A percentile compares a stretch with the other conserved stretches of the same genome.
phyloP scores from a whole-genome alignment of 1,284 basidiomycete genomes.

The Mycena citricolor region DNA sequence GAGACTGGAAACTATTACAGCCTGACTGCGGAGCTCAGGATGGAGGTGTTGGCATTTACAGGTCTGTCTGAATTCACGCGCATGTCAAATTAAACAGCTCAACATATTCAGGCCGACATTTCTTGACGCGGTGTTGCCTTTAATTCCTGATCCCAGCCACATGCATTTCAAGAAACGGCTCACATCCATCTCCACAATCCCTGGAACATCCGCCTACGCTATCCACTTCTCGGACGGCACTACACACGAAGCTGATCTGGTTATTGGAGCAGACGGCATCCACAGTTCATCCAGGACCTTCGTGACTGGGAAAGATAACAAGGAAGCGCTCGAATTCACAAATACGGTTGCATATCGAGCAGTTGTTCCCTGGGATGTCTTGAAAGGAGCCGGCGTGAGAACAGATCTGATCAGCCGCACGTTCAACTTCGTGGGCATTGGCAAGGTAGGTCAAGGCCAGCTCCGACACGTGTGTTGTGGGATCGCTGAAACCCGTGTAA shows the following conservation, averaged over 20 bases:
- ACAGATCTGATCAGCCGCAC: slow-evolving; percentile 37
- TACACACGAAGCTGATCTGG: slow-evolving; percentile 46
- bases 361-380: slow-evolving; percentile 38
- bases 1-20: too few relatives aligned
- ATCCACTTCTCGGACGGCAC: slow-evolving; percentile 49
- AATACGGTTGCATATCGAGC: slow-evolving; percentile 48
- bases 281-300: slow-evolving; percentile 44
- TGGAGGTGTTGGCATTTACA: slow-evolving; percentile 42
- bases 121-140: slow-evolving; percentile 46
- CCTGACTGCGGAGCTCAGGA: slow-evolving; percentile 37
- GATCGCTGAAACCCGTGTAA: too few relatives aligned
- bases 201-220: slow-evolving; percentile 29
- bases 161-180: slow-evolving; percentile 55
- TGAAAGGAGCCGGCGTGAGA: slow-evolving; percentile 42
- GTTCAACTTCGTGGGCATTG: slow-evolving; percentile 41
- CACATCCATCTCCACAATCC: slow-evolving; percentile 33
- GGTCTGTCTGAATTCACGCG: slow-evolving; percentile 32
- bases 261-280: slow-evolving; percentile 57
- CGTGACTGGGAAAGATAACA: slow-evolving; percentile 32
- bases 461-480: background rate
- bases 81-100: background rate
- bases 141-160: slow-evolving; percentile 38
- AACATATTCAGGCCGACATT: slow-evolving; percentile 41
- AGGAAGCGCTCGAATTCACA: slow-evolving; percentile 38
- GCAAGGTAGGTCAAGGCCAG: slow-evolving; percentile 36